Evolutionary conservation across 768 basidiomycete species (phyloP).

Genomic region (Kwoniella bestiolae): DNA sequence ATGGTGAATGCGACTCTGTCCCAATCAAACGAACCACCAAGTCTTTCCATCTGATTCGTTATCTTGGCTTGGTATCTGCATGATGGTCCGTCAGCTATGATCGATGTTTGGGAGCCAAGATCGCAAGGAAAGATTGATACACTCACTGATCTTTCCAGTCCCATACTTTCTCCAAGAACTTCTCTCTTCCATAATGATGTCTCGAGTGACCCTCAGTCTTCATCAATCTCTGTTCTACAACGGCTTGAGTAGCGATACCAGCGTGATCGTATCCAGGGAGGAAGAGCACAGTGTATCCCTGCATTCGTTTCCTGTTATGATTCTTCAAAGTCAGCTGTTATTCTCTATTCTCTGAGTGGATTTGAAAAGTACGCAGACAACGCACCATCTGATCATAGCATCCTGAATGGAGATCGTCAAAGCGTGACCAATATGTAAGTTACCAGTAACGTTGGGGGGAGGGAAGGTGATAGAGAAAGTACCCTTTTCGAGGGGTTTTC

Average conservation of each 20-base stretch:
- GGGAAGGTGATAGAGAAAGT: conserved; percentile 85
- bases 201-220: conserved; percentile 80
- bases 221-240: conserved; percentile 89
- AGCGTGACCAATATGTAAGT: conserved; percentile 92
- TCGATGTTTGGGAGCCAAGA: too few species aligned
- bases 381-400: conserved; percentile 80
- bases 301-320: conserved; percentile 83
- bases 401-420: conserved; percentile 92
- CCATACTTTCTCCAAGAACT: conserved; percentile 86
- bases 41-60: conserved; percentile 80
- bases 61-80: conserved; percentile 88
- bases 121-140: too few species aligned
- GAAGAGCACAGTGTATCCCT: conserved; percentile 85
- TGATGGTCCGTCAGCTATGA: background rate
- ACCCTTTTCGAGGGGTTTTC: conserved; percentile 67
- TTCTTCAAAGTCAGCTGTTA: conserved; percentile 6
- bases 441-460: conserved; percentile 96
- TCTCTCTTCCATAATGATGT: conserved; percentile 93
- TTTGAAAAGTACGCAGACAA: conserved; percentile 25
- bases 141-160: conserved; percentile 96
- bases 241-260: conserved; percentile 96
- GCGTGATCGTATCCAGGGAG: conserved; percentile 97
- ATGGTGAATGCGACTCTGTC: conserved; percentile 92
- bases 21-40: conserved; percentile 96
- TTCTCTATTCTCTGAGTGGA: background rate